Conservation (phyloP, 2,329 filamentous ascomycete species). For the Lachnellula willkommii region DNA sequence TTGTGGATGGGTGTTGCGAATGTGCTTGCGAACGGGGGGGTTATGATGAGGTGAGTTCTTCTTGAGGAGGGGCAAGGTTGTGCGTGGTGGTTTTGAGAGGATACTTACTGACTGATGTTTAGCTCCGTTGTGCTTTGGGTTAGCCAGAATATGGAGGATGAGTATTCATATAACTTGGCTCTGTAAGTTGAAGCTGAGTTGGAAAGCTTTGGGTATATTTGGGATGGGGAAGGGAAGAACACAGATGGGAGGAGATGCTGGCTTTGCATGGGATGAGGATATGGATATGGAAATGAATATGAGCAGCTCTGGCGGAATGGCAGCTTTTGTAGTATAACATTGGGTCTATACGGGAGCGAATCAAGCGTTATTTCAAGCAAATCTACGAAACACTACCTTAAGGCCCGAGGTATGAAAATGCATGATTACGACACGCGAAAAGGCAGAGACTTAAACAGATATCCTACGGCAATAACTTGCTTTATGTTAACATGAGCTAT, state of each 20-base stretch:
- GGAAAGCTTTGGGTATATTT: not conserved
- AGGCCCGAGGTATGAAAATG: no score
- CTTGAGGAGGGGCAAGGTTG: not conserved
- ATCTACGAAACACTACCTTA: no score
- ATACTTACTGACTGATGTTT: slow-evolving; percentile 14
- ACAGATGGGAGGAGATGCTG: not conserved
- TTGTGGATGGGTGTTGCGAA: slow-evolving; percentile 62
- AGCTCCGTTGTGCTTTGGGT: slow-evolving; percentile 63
- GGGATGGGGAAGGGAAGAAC: not conserved
- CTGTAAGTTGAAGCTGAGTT: slow-evolving; percentile 36
- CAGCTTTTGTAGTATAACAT: slow-evolving; percentile 6
- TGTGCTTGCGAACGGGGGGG: slow-evolving; percentile 58
- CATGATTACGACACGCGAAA: no score
- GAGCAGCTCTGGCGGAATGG: not conserved
- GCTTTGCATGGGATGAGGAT: not conserved
- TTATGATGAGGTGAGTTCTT: slow-evolving; percentile 51
- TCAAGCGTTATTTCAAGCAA: not conserved
- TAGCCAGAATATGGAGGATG: slow-evolving; percentile 68
- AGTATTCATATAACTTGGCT: slow-evolving; percentile 63
- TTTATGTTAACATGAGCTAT: no score
- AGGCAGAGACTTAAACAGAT: no score
- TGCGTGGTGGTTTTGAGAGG: not conserved
- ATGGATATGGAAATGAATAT: not conserved
- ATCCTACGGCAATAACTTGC: no score
- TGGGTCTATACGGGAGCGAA: not conserved